phyloP scores from a whole-genome alignment of 768 basidiomycete genomes.

The Suillus spraguei region DNA sequence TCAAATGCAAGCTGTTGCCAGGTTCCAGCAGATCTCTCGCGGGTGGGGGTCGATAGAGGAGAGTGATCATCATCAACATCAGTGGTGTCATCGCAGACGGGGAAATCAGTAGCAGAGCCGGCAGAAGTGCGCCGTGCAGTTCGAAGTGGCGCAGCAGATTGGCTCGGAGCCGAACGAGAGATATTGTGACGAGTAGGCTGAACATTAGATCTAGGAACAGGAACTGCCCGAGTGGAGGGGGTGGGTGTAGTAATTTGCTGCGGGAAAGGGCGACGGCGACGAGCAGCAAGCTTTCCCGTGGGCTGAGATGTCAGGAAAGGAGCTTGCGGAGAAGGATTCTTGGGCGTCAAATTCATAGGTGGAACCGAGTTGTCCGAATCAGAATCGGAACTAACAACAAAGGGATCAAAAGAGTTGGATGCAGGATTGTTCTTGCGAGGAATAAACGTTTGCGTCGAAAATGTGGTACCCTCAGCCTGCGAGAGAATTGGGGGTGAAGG shows the following conservation, averaged over 20 bases:
- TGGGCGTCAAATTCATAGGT: conserved; percentile 31
- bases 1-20: conserved; percentile 40
- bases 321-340: conserved; percentile 21
- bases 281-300: conserved; percentile 58
- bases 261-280: conserved; percentile 49
- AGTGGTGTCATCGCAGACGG: conserved; percentile 73
- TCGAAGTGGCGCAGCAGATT: conserved; percentile 37
- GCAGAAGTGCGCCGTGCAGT: conserved; percentile 35
- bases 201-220: conserved; percentile 44
- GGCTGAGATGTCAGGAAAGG: conserved; percentile 51
- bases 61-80: conserved; percentile 46
- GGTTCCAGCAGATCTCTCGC: conserved; percentile 33
- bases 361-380: conserved; percentile 43
- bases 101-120: conserved; percentile 48
- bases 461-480: conserved; percentile 63
- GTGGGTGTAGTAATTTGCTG: conserved; percentile 39
- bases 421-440: conserved; percentile 35
- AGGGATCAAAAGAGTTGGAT: conserved; percentile 48
- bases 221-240: conserved; percentile 45
- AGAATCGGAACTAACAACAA: conserved; percentile 48
- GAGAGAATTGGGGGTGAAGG: conserved; percentile 62
- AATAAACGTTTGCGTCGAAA: conserved; percentile 26
- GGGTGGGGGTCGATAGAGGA: conserved; percentile 59
- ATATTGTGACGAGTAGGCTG: conserved; percentile 30
- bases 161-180: conserved; percentile 55